These are phyloP conservation scores for Chaetomiaceae sp. DNA, from an alignment of 2,329 filamentous ascomycete genomes.

Conservation along the genomic window DNA sequence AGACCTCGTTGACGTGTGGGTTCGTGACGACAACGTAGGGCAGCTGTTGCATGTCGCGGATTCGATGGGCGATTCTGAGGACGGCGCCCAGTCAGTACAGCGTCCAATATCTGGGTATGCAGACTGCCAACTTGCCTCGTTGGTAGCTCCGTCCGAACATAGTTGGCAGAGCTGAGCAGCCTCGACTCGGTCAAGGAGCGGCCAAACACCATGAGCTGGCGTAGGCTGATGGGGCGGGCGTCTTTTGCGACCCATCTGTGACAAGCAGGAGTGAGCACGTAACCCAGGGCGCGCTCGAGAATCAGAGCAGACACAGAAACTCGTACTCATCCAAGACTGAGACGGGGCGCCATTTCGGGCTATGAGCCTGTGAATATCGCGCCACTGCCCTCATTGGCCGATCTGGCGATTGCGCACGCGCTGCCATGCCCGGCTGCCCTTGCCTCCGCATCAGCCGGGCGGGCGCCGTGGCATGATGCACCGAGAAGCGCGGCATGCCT, in stretches of 20 bases:
- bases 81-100: not conserved
- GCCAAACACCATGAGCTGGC: constrained; percentile 96
- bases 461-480: constrained; percentile 27
- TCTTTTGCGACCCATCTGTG: constrained; percentile 86
- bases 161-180: constrained; percentile 91
- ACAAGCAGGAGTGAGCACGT: constrained; percentile 10
- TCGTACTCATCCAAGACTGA: constrained; percentile 60
- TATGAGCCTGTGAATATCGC: constrained; percentile 23
- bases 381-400: constrained; percentile 2
- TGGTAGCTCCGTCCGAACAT: constrained; percentile 90
- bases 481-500: constrained; percentile 26
- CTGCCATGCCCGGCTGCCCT: constrained; percentile 17
- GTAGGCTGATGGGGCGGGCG: constrained; percentile 89
- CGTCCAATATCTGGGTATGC: not conserved
- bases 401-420: constrained; percentile 8
- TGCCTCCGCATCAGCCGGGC: constrained; percentile 22
- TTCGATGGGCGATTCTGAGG: constrained; percentile 77
- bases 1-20: constrained; percentile 86
- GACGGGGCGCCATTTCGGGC: constrained; percentile 57
- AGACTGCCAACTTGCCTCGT: constrained; percentile 54
- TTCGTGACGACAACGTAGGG: constrained; percentile 97
- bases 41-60: constrained; percentile 94
- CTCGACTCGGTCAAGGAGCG: constrained; percentile 86
- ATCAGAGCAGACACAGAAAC: constrained; percentile 5
- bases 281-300: constrained; percentile 18